Evolutionary conservation across 2,329 filamentous ascomycete genomes (phyloP), one percentile per base, ranked within the genome.

Genomic region (Stagonosporopsis chrysanthemi): DNA sequence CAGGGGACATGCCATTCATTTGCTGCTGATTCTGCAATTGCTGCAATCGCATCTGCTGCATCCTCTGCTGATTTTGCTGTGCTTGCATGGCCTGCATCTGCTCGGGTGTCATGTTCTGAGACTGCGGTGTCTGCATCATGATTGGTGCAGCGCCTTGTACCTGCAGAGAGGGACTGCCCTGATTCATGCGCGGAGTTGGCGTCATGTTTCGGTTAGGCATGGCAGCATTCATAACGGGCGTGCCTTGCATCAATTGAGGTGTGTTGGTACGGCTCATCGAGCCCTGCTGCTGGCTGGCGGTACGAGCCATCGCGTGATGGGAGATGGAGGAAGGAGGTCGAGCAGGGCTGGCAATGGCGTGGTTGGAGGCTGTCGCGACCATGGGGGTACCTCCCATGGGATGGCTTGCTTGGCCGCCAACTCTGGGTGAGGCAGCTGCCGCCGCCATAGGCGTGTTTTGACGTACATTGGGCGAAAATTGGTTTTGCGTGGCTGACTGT

Each of bases 401-500:
- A 46, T 77, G 74, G n/a, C 69, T 65, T 17, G 61, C 60, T 44
- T 74, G 73, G 6, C 66, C 65, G 22, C 71, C 65, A 40, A 79
- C 70, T 58, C 78, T 64, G 6, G 74, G 77, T 1, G 80, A 81
- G 9, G 78, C 79, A n/a, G 79, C 70, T 26, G 59, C 56, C 33
- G 75, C 64, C 7, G 67, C 75, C 74, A 81, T 78, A 14, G 80
- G 79, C 8, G 80, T 81, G 49, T 79, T 78, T 47, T 82, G 78
- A 29, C 78, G 71, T 8, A 78, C 70, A 31, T 80, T 72, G 2
- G 90, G 90, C n/a, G 90, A 87, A 1, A 86, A 87, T 4, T 85
- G 83, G 15, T 84, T 79, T 67, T 90, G 87, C 1, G 71, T 74
- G n/a, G 70, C 70, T 1, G 86, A 84, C 7, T 86, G 83, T 62